These are phyloP conservation scores for Dictyostelium discoideum DNA, from an alignment of 78 protist species.

Conservation along the genomic window dicty_2.7 NC_007088.5:4877501-4878000, in stretches of 20 bases:
- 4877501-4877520: background rate
- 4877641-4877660: background rate
- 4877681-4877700: background rate
- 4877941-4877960: background rate
- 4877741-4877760: too few relatives aligned
- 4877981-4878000: too few relatives aligned
- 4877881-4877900: too few relatives aligned
- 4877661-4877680: constrained; percentile 15
- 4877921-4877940: background rate
- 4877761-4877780: too few relatives aligned
- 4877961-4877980: background rate
- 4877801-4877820: background rate
- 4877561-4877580: constrained; percentile 86
- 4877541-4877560: constrained; percentile 74
- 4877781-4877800: background rate
- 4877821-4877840: too few relatives aligned
- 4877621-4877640: too few relatives aligned
- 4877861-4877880: too few relatives aligned
- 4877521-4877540: constrained; percentile 61
- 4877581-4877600: constrained; percentile 79
- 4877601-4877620: background rate
- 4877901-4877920: background rate
- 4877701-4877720: too few relatives aligned
- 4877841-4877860: too few relatives aligned
- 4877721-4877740: too few relatives aligned